A percentile compares a stretch with the other conserved stretches of the same genome.
These are phyloP conservation scores for Phyllosticta paracitricarpa DNA, from an alignment of 2,329 filamentous ascomycete species.

Conservation along the genomic window DNA sequence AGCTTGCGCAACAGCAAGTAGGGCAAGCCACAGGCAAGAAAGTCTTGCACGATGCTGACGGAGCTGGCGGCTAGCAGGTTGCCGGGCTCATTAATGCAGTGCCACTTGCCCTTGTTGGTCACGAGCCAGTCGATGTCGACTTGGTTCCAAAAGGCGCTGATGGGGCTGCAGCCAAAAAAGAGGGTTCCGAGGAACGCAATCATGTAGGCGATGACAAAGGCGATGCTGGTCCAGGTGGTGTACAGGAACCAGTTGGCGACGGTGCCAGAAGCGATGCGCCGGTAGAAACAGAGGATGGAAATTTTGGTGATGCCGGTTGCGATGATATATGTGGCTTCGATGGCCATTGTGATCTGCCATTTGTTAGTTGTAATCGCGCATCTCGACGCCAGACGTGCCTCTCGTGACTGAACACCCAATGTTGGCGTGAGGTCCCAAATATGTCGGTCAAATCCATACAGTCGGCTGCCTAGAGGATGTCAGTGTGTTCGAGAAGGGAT, in stretches of 20 bases:
- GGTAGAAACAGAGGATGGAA: conserved; percentile 33
- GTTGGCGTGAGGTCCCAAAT: conserved; percentile 3
- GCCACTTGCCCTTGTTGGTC: neutral
- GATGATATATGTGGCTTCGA: conserved; percentile 19
- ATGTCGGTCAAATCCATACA: conserved; percentile 7
- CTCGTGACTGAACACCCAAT: neutral
- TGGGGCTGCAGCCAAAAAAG: conserved; percentile 29
- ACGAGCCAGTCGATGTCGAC: conserved; percentile 18
- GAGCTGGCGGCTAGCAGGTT: conserved; percentile 29
- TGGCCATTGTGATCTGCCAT: conserved; percentile 14
- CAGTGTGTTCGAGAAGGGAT: neutral
- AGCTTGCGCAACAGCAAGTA: conserved; percentile 36
- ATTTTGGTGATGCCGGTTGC: conserved; percentile 23
- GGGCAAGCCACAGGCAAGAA: conserved; percentile 33
- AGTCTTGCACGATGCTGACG: conserved; percentile 31
- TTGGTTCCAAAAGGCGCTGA: conserved; percentile 31
- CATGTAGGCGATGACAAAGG: conserved; percentile 29
- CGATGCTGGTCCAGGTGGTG: conserved; percentile 28
- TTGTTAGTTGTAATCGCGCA: no score
- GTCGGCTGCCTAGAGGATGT: neutral
- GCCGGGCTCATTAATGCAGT: conserved; percentile 30
- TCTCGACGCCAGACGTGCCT: neutral
- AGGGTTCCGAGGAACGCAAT: conserved; percentile 28
- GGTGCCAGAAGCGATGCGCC: conserved; percentile 27
- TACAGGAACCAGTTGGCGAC: conserved; percentile 27